phyloP scores from a whole-genome alignment of 2,329 filamentous ascomycete species.

The Alternaria longipes region DNA sequence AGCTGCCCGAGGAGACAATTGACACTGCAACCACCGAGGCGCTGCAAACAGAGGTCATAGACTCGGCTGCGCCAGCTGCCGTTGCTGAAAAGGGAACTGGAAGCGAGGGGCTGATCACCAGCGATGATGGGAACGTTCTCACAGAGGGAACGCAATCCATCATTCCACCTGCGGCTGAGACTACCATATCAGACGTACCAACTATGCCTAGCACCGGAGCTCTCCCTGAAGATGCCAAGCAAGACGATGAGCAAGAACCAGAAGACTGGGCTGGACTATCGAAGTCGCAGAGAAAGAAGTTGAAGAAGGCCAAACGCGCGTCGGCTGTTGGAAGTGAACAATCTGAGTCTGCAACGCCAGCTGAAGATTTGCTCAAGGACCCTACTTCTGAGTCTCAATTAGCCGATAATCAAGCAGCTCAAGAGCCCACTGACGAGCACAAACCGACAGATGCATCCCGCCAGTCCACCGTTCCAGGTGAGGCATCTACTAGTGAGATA shows the following conservation, averaged over 20 bases:
- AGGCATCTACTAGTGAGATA: neutral
- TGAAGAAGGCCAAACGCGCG: conserved; percentile 39
- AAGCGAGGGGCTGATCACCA: neutral
- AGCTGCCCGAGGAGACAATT: neutral
- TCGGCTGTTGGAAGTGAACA: conserved; percentile 25
- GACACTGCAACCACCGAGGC: neutral
- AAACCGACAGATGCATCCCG: neutral
- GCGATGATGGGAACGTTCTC: neutral
- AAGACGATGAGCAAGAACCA: conserved; percentile 18
- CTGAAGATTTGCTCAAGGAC: conserved; percentile 15
- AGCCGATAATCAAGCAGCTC: neutral
- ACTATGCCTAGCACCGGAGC: neutral
- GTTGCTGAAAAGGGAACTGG: neutral
- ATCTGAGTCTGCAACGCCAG: conserved; percentile 20
- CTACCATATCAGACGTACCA: neutral
- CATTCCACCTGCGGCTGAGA: neutral
- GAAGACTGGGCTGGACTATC: conserved; percentile 27
- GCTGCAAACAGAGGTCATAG: neutral
- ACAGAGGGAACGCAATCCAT: neutral
- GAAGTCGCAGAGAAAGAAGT: conserved; percentile 42
- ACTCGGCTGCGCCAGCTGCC: neutral
- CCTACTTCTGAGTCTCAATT: conserved; percentile 11
- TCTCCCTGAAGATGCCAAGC: neutral
- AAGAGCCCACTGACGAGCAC: neutral
- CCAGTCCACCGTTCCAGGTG: neutral